Conservation (phyloP, 345 rosid genomes). For the Salix dunnii region DNA sequence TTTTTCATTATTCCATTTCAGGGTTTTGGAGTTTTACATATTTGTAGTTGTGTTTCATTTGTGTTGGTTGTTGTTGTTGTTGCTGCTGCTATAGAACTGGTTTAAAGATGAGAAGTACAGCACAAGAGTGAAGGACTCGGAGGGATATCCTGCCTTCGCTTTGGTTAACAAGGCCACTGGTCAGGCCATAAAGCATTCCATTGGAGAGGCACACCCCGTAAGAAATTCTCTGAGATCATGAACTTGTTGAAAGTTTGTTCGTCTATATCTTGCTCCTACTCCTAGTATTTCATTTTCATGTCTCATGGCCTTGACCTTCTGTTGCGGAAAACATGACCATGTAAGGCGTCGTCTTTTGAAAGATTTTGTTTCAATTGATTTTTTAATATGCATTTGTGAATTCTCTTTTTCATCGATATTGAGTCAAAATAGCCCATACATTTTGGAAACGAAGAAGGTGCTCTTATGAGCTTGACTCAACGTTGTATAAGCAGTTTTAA, state of each 20-base stretch:
- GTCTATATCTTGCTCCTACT: background rate
- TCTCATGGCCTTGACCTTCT: background rate
- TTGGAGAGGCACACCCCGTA: conserved; percentile 79
- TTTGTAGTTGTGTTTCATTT: background rate
- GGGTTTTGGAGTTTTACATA: conserved; percentile 11
- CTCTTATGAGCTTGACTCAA: background rate
- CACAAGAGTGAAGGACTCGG: conserved; percentile 75
- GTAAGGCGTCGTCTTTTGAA: background rate
- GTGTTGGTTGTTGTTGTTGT: background rate
- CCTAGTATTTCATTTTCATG: background rate
- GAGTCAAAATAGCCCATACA: background rate
- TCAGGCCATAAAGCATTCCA: conserved; percentile 77
- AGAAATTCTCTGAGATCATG: conserved; percentile 22
- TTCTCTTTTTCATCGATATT: background rate
- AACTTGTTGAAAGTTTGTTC: background rate
- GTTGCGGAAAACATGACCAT: background rate
- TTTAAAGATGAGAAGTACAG: conserved; percentile 82
- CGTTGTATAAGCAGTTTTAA: background rate
- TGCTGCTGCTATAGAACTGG: conserved; percentile 77
- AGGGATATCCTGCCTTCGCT: conserved; percentile 72
- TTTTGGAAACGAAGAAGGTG: background rate
- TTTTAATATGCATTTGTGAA: background rate
- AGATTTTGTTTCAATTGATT: background rate
- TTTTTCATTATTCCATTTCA: background rate
- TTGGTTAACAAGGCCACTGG: conserved; percentile 85